These are phyloP conservation scores for Trichocladium uniseriatum DNA, from an alignment of 495 filamentous ascomycete species.

Conservation along the genomic window DNA sequence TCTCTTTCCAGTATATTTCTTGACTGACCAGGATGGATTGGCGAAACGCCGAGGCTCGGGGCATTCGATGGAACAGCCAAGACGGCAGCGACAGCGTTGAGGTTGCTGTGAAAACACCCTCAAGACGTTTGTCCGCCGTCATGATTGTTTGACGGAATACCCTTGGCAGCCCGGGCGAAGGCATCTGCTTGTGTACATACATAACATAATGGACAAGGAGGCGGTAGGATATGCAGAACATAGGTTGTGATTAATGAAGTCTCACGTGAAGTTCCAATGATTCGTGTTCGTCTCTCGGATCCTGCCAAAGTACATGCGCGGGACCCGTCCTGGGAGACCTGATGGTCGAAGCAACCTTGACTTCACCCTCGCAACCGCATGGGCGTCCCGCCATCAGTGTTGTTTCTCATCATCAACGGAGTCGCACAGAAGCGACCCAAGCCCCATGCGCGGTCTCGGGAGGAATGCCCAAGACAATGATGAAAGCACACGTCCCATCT, in stretches of 20 bases:
- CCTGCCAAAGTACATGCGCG: too few species aligned
- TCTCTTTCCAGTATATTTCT: not conserved
- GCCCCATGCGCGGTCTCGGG: too few species aligned
- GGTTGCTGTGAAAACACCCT: not conserved
- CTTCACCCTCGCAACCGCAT: too few species aligned
- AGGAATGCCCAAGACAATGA: too few species aligned
- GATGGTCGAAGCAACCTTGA: too few species aligned
- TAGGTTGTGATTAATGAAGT: not conserved
- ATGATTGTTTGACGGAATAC: not conserved
- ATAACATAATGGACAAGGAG: not conserved
- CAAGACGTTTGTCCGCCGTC: not conserved
- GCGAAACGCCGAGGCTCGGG: not conserved
- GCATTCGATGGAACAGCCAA: not conserved
- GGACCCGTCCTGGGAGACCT: too few species aligned
- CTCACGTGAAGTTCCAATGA: too few species aligned
- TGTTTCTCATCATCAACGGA: too few species aligned
- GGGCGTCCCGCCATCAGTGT: too few species aligned
- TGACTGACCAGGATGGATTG: not conserved
- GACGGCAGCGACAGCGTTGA: not conserved
- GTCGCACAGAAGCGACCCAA: too few species aligned
- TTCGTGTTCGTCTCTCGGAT: too few species aligned
- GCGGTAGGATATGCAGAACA: not conserved
- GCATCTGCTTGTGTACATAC: slow-evolving; percentile 3
- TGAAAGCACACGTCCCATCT: too few species aligned
- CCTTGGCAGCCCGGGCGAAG: not conserved